Conservation (phyloP, 2,329 filamentous ascomycete genomes). For the Pyrenophora teres region DNA sequence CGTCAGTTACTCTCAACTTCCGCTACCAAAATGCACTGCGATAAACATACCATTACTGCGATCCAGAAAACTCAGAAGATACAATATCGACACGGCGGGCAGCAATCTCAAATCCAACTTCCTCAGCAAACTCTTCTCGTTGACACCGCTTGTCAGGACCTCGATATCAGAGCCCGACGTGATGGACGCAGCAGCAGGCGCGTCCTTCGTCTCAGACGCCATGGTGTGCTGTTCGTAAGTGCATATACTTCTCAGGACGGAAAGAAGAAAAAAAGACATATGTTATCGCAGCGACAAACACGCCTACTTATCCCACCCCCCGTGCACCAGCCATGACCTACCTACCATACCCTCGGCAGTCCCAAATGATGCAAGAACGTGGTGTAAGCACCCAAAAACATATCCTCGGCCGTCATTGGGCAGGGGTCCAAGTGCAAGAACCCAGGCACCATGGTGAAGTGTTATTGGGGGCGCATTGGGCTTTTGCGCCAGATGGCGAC, state of each 20-base stretch:
- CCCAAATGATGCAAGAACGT: constrained; percentile 42
- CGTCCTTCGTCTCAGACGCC: constrained; percentile 27
- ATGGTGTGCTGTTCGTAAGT: constrained; percentile 7
- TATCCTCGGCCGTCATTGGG: too few species aligned
- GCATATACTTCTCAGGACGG: too few species aligned
- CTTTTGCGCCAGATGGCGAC: too few species aligned
- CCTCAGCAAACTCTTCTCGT: constrained; percentile 63
- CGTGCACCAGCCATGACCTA: background rate
- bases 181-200: constrained; percentile 23
- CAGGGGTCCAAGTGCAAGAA: background rate
- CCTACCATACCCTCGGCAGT: background rate
- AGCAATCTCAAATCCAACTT: constrained; percentile 56
- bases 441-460: constrained; percentile 2
- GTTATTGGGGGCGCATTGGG: too few species aligned
- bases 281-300: too few species aligned
- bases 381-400: constrained; percentile 18
- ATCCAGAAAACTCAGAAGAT: constrained; percentile 48
- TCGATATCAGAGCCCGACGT: constrained; percentile 37
- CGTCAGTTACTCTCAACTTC: background rate
- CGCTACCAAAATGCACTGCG: too few species aligned
- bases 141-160: constrained; percentile 42
- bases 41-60: constrained; percentile 40
- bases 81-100: constrained; percentile 50
- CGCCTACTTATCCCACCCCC: background rate
- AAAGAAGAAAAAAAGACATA: too few species aligned